A percentile compares a stretch with the other conserved stretches of the same genome.
These are phyloP conservation scores for Penicillium cinerascens DNA, from an alignment of 495 filamentous ascomycete genomes.

Conservation along the genomic window DNA sequence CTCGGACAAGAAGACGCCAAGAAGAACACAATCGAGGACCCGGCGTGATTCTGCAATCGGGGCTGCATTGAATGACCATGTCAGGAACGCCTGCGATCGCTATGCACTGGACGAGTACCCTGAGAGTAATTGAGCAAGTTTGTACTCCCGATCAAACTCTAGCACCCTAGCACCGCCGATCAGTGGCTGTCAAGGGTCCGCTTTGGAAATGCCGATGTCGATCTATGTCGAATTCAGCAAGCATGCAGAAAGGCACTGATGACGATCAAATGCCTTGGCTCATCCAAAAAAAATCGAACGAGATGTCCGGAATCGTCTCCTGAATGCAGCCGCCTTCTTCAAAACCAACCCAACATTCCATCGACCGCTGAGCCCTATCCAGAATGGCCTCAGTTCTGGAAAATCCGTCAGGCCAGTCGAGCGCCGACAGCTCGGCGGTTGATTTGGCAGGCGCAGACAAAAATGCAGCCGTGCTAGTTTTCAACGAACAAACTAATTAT, in stretches of 20 bases:
- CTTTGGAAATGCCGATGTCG: background rate
- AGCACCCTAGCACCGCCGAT: slow-evolving; percentile 6
- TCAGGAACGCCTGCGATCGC: no score
- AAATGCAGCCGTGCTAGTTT: slow-evolving; percentile 22
- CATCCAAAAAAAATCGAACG: background rate
- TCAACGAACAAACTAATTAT: slow-evolving; percentile 57
- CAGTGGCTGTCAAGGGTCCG: slow-evolving; percentile 13
- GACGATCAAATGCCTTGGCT: no score
- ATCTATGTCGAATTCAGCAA: background rate
- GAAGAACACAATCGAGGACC: background rate
- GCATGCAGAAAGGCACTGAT: background rate
- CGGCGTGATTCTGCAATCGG: background rate
- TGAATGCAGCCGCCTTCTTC: background rate
- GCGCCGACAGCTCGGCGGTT: slow-evolving; percentile 1
- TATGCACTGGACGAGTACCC: slow-evolving; percentile 31
- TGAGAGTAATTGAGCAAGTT: slow-evolving; percentile 42
- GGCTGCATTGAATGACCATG: no score
- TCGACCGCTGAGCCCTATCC: background rate
- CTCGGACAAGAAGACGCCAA: background rate
- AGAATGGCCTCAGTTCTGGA: slow-evolving; percentile 16
- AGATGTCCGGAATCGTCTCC: background rate
- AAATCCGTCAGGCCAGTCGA: slow-evolving; percentile 6
- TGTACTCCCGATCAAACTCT: background rate
- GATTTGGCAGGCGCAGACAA: slow-evolving; percentile 6
- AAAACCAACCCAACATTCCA: background rate